Evolutionary conservation across 371 early-diverging fungal species (phyloP), one percentile per base, ranked within the genome.

Genomic region (Apophysomyces sp.): DNA sequence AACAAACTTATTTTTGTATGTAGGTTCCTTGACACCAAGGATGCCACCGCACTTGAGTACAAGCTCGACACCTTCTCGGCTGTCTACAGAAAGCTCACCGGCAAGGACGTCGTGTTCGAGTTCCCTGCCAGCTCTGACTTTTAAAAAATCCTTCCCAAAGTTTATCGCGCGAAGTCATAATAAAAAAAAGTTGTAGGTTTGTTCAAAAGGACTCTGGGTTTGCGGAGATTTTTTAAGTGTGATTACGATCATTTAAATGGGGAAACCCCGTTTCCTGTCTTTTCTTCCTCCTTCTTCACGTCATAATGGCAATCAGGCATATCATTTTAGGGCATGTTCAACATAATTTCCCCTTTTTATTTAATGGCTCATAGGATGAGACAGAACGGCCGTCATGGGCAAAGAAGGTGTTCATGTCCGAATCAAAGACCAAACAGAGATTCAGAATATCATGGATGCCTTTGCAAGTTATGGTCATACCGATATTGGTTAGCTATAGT

Each of bases 41-140:
- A 98, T 77, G 88, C 92, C 67, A 96, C 95, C 76, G 88, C 92
- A 64, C 85, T 97, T 62, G 97, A 97, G 83, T 94, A 95, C 92
- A 98, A 98, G 91, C 88, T 97, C 60, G 96, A 97, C 84, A 94
- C 97, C 60, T 96, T 98, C 89, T 84, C 92, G 61, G 87, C 94
- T 62, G 93, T 95, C 63, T 97, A 98, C 94, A 89, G 89, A 82
- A 91, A 91, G 78, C 80, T 97, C 64, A 97, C 98, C 66, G 95
- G 96, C 77, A 98, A 97, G 90, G 96, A 95, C 65, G 97, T 97
- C 74, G 88, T 86, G 69, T 98, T 98, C 76, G 97, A 96, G 85
- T 98, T 98, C 94, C 92, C 90, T 69, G 86, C 83, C 64, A 69
- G 62, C 49, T 67, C 65, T 37, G 78, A 78, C 71, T 53, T 72